Evolutionary conservation across 192 early-diverging fungal genomes (phyloP), one percentile per base, ranked within the genome.

Genomic region (Gamsiella multidivaricata): DNA sequence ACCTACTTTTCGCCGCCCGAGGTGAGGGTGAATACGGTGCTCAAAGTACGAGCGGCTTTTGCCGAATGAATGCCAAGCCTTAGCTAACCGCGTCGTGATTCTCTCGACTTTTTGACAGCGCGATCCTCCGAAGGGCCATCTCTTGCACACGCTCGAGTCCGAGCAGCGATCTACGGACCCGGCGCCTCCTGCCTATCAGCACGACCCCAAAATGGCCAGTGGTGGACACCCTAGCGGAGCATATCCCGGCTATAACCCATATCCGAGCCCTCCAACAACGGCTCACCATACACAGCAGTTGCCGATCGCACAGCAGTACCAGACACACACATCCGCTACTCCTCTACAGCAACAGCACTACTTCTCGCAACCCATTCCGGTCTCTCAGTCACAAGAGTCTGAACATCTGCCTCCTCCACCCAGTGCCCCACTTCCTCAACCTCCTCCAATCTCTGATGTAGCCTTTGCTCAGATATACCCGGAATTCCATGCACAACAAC

Each of bases 201-300:
- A 54, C 14, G 52, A 54, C 20, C 0, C 63, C n/a, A 65, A 65
- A 32, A 36, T 25, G 0, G 46, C 31, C 12, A 22, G 12, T 15
- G 45, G n/a, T 11, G 49, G 23, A 37, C 61, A 37, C 4, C 61
- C 50, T 31, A 36, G 50, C 25, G 26, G 25, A 15, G 50, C 26
- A 9, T 55, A 18, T 23, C 15, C 4, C 18, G 49, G 25, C 10
- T 51, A 52, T 39, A 65, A 65, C 39, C 63, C 63, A 25, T 65
- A 65, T 41, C 63, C 63, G 7, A 65, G 63, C 22, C 63, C 63
- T 32, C 63, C 61, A n/a, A 42, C 49, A 6, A 49, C 46, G 6
- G n/a, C 20, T 49, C 5, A 18, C 60, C 11, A 31, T 18, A 34
- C n/a, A 23, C 50, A 64, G 15, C 61, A 25, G 49, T 22, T 25